phyloP scores from a whole-genome alignment of 257 asterid genomes.

The Primulina tabacum region DNA sequence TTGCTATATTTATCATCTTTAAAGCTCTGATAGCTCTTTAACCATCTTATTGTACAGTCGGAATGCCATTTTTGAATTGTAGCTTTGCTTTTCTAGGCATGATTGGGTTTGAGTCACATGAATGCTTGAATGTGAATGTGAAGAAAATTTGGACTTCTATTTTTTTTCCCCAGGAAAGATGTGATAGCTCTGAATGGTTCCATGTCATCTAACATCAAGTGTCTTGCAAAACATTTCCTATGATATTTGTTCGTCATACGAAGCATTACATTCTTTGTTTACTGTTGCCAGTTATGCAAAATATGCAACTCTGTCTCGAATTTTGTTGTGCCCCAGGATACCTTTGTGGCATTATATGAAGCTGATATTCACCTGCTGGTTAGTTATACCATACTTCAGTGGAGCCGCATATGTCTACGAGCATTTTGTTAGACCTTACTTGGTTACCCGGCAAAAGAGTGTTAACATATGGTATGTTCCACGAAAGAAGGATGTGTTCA shows the following conservation, averaged over 20 bases:
- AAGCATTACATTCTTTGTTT: not conserved
- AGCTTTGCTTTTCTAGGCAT: not conserved
- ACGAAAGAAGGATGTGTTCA: conserved; percentile 51
- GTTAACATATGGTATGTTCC: conserved; percentile 78
- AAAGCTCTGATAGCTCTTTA: not conserved
- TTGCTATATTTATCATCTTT: not conserved
- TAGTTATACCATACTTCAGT: conserved; percentile 91
- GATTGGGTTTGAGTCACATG: not conserved
- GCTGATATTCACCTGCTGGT: conserved; percentile 87
- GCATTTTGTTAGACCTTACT: conserved; percentile 77
- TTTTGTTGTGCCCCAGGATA: conserved; percentile 43
- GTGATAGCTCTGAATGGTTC: not conserved
- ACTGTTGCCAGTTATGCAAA: not conserved
- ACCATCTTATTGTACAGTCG: not conserved
- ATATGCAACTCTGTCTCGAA: not conserved
- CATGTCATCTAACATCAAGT: not conserved
- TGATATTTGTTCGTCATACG: not conserved
- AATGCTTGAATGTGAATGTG: too few species aligned
- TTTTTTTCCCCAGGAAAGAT: not conserved
- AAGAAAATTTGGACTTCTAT: not conserved
- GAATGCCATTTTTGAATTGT: too few species aligned
- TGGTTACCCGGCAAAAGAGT: conserved; percentile 58
- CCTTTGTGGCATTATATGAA: conserved; percentile 95
- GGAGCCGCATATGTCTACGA: conserved; percentile 94
- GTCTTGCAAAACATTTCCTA: not conserved